Conservation (phyloP, 495 filamentous ascomycete genomes). For the Penicillium malachiteum region DNA sequence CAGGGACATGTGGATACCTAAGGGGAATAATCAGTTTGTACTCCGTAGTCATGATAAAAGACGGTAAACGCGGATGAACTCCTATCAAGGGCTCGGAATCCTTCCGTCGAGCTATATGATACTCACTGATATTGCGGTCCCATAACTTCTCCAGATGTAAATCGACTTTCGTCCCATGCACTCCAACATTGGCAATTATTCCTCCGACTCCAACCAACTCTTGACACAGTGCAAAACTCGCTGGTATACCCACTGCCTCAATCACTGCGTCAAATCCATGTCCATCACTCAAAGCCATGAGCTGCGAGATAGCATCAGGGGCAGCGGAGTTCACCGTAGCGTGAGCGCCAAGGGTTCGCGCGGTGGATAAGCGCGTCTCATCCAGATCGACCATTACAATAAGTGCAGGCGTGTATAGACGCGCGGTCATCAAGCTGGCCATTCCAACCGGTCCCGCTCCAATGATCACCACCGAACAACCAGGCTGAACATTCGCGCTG, state of each 20-base stretch:
- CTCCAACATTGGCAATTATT: constrained; percentile 53
- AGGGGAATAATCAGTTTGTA: background rate
- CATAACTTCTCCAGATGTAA: constrained; percentile 44
- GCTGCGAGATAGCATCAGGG: constrained; percentile 26
- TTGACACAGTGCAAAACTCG: constrained; percentile 46
- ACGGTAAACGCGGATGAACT: background rate
- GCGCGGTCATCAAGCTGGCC: constrained; percentile 44
- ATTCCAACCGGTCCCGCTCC: constrained; percentile 55
- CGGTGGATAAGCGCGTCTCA: constrained; percentile 39
- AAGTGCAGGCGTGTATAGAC: constrained; percentile 42
- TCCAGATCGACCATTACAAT: constrained; percentile 48
- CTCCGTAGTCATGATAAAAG: background rate
- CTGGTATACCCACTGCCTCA: constrained; percentile 52
- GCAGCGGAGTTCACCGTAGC: constrained; percentile 32
- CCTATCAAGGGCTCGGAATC: background rate
- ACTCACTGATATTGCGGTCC: constrained; percentile 44
- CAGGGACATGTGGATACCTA: constrained; percentile 45
- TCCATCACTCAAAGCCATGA: constrained; percentile 40
- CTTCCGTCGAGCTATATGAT: background rate
- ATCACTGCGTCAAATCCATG: constrained; percentile 54
- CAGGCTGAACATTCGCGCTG: constrained; percentile 43
- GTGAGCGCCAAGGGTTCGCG: constrained; percentile 44
- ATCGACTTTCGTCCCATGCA: constrained; percentile 44
- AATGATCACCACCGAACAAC: constrained; percentile 46
- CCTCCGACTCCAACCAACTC: constrained; percentile 50